A percentile compares a stretch with the other conserved stretches of the same genome.
phyloP scores from a whole-genome alignment of 805 yeast species.

The Candida yuanshanica region DNA sequence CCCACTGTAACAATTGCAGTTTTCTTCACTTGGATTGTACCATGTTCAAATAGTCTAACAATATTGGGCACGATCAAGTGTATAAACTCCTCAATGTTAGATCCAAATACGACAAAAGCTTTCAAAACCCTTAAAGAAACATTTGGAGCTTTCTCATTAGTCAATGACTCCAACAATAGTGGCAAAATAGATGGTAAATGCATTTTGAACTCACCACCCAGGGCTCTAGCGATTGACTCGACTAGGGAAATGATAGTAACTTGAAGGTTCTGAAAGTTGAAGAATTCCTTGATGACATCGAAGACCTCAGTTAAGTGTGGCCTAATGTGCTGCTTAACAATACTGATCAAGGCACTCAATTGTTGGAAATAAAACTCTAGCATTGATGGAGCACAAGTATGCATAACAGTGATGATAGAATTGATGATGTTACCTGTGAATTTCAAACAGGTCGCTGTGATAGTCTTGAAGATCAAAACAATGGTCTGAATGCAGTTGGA shows the following conservation, averaged over 20 bases:
- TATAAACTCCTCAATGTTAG: constrained; percentile 81
- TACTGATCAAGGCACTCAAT: constrained; percentile 67
- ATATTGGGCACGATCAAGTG: constrained; percentile 85
- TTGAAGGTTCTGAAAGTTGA: constrained; percentile 57
- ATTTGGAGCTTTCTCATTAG: constrained; percentile 59
- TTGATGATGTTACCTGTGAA: constrained; percentile 85
- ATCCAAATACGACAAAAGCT: constrained; percentile 81
- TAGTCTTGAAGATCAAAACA: constrained; percentile 81
- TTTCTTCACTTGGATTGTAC: constrained; percentile 50
- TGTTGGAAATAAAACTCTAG: constrained; percentile 88
- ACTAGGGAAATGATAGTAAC: constrained; percentile 73
- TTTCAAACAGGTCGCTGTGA: constrained; percentile 86
- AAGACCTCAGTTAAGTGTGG: constrained; percentile 76
- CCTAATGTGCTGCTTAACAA: constrained; percentile 86
- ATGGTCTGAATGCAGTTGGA: constrained; percentile 92
- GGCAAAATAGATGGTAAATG: constrained; percentile 76
- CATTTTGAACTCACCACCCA: constrained; percentile 89
- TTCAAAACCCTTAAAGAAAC: constrained; percentile 70
- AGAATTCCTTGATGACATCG: constrained; percentile 68
- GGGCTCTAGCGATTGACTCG: constrained; percentile 77
- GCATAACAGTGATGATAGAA: constrained; percentile 81
- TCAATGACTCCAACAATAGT: constrained; percentile 67
- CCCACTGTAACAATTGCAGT: constrained; percentile 83
- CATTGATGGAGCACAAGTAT: constrained; percentile 69
- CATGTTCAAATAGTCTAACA: constrained; percentile 72